phyloP scores from a whole-genome alignment of 1,284 basidiomycete species.

The Ceratobasidium papillatum region DNA sequence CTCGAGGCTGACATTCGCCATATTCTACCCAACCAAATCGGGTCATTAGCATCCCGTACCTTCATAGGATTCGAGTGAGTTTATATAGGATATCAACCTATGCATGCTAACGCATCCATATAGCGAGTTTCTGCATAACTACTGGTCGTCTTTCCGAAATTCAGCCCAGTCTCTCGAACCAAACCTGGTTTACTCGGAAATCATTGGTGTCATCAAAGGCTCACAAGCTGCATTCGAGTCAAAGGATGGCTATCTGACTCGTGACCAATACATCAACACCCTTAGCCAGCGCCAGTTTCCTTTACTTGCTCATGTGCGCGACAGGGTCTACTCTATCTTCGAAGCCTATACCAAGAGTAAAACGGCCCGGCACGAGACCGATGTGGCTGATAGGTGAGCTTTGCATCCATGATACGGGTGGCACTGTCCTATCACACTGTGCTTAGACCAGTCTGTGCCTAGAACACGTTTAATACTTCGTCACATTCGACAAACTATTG shows the following conservation, averaged over 20 bases:
- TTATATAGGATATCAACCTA: not conserved
- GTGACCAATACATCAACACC: slow-evolving; percentile 4
- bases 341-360: slow-evolving; percentile 34
- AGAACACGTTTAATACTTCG: slow-evolving; percentile 13
- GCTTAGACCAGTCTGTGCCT: not conserved
- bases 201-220: slow-evolving; percentile 17
- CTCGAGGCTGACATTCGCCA: slow-evolving; percentile 34
- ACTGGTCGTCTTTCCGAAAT: not conserved
- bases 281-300: slow-evolving; percentile 28
- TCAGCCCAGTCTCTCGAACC: not conserved
- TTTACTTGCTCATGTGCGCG: slow-evolving; percentile 24
- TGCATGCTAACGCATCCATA: not conserved
- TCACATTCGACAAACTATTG: not conserved
- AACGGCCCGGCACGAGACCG: not conserved
- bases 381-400: slow-evolving; percentile 34
- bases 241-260: slow-evolving; percentile 4
- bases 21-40: slow-evolving; percentile 24
- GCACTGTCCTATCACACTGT: not conserved
- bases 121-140: slow-evolving; percentile 5
- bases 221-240: slow-evolving; percentile 26
- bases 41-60: slow-evolving; percentile 3
- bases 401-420: not conserved
- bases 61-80: slow-evolving; percentile 26
- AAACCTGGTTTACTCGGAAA: slow-evolving; percentile 13
- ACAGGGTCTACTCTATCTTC: slow-evolving; percentile 33